Conservation (phyloP, 768 basidiomycete species). For the Arthromyces matolae region DNA sequence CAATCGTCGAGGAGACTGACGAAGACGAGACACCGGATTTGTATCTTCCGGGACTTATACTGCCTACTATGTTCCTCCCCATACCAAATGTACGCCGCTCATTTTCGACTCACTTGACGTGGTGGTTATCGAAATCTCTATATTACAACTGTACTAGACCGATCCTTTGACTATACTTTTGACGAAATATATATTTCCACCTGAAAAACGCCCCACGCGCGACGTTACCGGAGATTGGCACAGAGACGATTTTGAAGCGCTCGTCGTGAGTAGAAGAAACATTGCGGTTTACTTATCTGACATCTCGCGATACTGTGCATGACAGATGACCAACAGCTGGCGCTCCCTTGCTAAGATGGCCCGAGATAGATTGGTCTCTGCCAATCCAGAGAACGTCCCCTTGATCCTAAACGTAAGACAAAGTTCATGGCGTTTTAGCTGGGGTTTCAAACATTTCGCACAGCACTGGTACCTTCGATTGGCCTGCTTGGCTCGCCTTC, state of each 20-base stretch:
- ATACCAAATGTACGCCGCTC: constrained; percentile 79
- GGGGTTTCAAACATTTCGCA: not conserved
- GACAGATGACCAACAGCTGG: constrained; percentile 87
- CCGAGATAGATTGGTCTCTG: constrained; percentile 66
- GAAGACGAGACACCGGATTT: constrained; percentile 53
- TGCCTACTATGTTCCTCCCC: constrained; percentile 82
- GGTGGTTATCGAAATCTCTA: constrained; percentile 56
- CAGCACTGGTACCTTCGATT: constrained; percentile 86
- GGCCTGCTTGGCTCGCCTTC: constrained; percentile 71
- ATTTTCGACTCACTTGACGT: constrained; percentile 48
- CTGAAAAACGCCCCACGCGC: constrained; percentile 69
- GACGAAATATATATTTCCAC: constrained; percentile 78
- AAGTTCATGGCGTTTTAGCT: not conserved
- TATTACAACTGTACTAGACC: constrained; percentile 58
- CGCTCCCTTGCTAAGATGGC: constrained; percentile 82
- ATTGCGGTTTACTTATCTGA: constrained; percentile 12
- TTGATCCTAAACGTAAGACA: constrained; percentile 65
- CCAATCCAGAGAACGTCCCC: constrained; percentile 64
- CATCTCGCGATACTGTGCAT: constrained; percentile 16
- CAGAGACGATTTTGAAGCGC: constrained; percentile 66
- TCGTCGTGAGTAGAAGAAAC: constrained; percentile 60
- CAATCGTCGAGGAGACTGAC: constrained; percentile 40
- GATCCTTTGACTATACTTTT: constrained; percentile 79
- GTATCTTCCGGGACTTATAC: constrained; percentile 64
- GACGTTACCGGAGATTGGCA: constrained; percentile 76